Conservation (phyloP, 345 rosid species). For the Hevea brasiliensis region DNA sequence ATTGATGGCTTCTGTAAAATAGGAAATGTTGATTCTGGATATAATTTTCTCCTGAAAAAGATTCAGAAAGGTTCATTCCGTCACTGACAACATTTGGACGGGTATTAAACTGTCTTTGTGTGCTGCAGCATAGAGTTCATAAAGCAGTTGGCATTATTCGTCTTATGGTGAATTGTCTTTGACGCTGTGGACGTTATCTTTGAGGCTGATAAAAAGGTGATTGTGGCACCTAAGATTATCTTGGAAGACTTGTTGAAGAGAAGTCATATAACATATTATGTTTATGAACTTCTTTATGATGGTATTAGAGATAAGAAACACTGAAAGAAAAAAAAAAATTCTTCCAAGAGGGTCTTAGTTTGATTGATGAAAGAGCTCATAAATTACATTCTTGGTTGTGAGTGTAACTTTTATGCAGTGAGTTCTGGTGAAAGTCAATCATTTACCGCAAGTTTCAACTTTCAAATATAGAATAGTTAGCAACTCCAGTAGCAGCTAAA, state of each 20-base stretch:
- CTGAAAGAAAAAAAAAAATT: conserved; percentile 61
- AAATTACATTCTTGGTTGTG: conserved; percentile 3
- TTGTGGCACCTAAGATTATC: conserved; percentile 79
- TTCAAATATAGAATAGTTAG: too few species aligned
- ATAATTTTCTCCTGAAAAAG: conserved; percentile 50
- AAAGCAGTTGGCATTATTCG: conserved; percentile 72
- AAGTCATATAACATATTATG: conserved; percentile 68
- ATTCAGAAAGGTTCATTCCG: conserved; percentile 65
- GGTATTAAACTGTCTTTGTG: conserved; percentile 80
- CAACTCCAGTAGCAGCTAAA: neutral
- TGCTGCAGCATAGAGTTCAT: conserved; percentile 59
- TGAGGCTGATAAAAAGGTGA: conserved; percentile 68
- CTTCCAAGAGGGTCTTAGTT: conserved; percentile 21
- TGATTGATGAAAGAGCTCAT: too few species aligned
- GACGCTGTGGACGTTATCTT: conserved; percentile 70
- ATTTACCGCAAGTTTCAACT: too few species aligned
- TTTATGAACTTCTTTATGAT: conserved; percentile 81
- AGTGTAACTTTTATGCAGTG: neutral
- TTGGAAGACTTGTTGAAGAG: conserved; percentile 87
- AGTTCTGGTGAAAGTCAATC: neutral
- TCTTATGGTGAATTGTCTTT: conserved; percentile 78
- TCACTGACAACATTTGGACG: conserved; percentile 69
- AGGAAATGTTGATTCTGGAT: conserved; percentile 58
- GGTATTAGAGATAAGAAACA: conserved; percentile 58
- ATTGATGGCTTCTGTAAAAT: conserved; percentile 81